Evolutionary conservation across 2,329 filamentous ascomycete genomes (phyloP).

Genomic region (Aureobasidium sp.): DNA sequence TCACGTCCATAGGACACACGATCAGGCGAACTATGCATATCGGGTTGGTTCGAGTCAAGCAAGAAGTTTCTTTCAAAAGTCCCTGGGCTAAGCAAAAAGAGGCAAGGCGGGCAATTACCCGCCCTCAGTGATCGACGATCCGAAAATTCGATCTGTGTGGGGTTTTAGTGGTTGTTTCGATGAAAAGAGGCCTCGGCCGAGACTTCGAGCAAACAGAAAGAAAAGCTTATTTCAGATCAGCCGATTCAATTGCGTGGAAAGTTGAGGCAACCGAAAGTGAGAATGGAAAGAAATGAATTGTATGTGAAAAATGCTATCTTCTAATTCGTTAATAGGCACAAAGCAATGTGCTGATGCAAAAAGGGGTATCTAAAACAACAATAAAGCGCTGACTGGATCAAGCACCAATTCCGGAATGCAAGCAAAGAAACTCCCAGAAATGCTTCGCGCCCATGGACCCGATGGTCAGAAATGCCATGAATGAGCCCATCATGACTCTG

Average conservation of each 20-base stretch:
- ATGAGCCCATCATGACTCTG: constrained; percentile 1
- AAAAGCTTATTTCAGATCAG: constrained; percentile 10
- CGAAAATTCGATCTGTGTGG: constrained; percentile 1
- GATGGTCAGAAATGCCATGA: not conserved
- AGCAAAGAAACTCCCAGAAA: constrained; percentile 3
- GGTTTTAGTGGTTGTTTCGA: not conserved
- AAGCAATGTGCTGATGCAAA: constrained; percentile 3
- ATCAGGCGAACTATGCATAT: too few species aligned
- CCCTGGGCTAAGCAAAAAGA: constrained; percentile 2
- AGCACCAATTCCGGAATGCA: constrained; percentile 2
- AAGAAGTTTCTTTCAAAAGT: constrained; percentile 2
- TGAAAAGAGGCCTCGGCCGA: not conserved
- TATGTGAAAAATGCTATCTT: not conserved
- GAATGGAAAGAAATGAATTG: not conserved
- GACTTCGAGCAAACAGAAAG: not conserved
- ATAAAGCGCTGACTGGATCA: constrained; percentile 1
- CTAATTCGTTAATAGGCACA: not conserved
- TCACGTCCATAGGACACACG: too few species aligned
- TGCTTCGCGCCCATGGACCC: not conserved
- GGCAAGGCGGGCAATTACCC: not conserved
- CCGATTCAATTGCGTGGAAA: not conserved
- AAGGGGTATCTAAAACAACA: constrained; percentile 13
- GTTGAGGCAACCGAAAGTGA: not conserved
- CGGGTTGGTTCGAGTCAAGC: too few species aligned
- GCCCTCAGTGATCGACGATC: constrained; percentile 3